Base-by-base conservation (phyloP, 148 eudicot genomes). In the Pharnaceum exiguum region DNA sequence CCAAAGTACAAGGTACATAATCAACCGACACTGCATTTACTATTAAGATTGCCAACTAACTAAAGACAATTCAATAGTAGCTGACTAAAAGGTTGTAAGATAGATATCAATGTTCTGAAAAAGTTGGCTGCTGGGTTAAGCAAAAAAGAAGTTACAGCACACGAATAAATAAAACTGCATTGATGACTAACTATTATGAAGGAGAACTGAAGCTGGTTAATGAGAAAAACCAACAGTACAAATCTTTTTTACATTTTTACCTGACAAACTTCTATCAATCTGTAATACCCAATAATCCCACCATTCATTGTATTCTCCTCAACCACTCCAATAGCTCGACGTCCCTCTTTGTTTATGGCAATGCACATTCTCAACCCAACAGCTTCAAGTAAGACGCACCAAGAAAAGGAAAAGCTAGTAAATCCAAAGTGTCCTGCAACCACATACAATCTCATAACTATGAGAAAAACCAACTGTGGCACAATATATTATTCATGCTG, bases 231-330 rank as follows among this genome's bases (percentile, higher is more conserved):
- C n/a, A n/a, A n/a, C n/a, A n/a, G n/a, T n/a, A n/a, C n/a, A n/a
- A n/a, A n/a, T n/a, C n/a, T n/a, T n/a, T n/a, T n/a, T n/a, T 2
- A 10, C 5, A 4, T 15, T 23, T 58, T 31, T 69, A 84, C 90
- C 90, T 84, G 90, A 53, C 85, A 62, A 76, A 84, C 68, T 77
- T 73, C 71, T 81, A 84, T 84, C 73, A 63, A 71, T 70, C 80
- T 77, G 75, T 75, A 71, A 70, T 69, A 71, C 67, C 83, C 83
- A 72, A 75, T 71, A 36, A 74, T 62, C 71, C 85, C 85, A 52
- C 73, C 70, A 68, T 71, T 70, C 81, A 80, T 84, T 43, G 72
- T 78, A 80, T 62, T 51, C 54, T 71, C 60, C 50, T 70, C 75
- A 61, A 66, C 57, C 57, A 57, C 71, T 52, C 64, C 63, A 47